Evolutionary conservation across 805 yeast genomes (phyloP).

Genomic region (Saccharomycopsis guyanensis): DNA sequence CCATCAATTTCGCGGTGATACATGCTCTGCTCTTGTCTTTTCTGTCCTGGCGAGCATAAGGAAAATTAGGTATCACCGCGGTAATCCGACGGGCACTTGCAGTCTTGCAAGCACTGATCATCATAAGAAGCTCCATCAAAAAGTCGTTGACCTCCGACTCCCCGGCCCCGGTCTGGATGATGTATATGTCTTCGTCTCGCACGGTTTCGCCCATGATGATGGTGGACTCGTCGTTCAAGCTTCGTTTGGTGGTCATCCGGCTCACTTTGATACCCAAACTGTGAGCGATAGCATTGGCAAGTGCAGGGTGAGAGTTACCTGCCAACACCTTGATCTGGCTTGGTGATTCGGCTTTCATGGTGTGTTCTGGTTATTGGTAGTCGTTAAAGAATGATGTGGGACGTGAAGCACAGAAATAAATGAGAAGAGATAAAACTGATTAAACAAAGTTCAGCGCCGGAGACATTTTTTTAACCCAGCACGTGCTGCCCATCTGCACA

Average conservation of each 20-base stretch:
- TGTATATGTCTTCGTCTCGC: constrained; percentile 77
- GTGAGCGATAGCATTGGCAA: constrained; percentile 62
- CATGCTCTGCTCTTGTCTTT: constrained; percentile 83
- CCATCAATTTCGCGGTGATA: constrained; percentile 77
- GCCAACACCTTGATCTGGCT: constrained; percentile 64
- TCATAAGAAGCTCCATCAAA: constrained; percentile 64
- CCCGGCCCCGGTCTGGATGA: constrained; percentile 70
- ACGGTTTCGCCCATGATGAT: constrained; percentile 76
- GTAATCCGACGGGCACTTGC: constrained; percentile 81
- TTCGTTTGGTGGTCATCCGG: constrained; percentile 57
- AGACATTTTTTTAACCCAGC: not conserved
- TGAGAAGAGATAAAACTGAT: not conserved
- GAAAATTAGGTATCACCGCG: constrained; percentile 76
- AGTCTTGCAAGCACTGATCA: constrained; percentile 76
- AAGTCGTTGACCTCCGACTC: constrained; percentile 51
- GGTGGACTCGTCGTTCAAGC: constrained; percentile 66
- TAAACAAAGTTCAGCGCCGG: not conserved
- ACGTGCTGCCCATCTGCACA: no score
- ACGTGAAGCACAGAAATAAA: not conserved
- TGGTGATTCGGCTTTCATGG: constrained; percentile 32
- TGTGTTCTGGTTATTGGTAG: not conserved
- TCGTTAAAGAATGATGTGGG: not conserved
- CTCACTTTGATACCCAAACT: constrained; percentile 54
- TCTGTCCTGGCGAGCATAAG: constrained; percentile 84
- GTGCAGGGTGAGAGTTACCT: constrained; percentile 58